Base-by-base conservation (phyloP, 2,329 filamentous ascomycete species). In the Metarhizium brunneum region DNA sequence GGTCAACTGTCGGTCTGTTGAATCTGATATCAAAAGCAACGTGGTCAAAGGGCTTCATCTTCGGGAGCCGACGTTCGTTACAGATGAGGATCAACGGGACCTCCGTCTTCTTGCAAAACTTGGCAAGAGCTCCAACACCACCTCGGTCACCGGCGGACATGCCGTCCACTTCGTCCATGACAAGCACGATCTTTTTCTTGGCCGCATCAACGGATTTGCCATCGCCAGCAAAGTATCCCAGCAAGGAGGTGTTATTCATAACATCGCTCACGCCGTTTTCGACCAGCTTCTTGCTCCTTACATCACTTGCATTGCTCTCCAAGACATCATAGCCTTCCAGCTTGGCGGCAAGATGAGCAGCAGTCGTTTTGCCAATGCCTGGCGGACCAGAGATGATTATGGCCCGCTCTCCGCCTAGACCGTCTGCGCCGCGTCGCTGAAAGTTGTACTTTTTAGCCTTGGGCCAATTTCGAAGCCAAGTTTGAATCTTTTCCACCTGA, bases 81-180 rank as follows among this genome's bases (percentile, higher is more conserved):
- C 94, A 99, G 63, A 99, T 97, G 54, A 99, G 80, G 62, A 99
- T 97, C 68, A 99, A 86, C 1, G 94, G 94, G 29, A 99, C 85
- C 63, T 94, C 85, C 0, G 92, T 94, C 77, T 95, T 96, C 74
- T 89, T 96, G 78, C 92, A 96, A 54, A 96, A 87, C 57, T 94
- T 90, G 56, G 94, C 92, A 56, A 99, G 78, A 35, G 94, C 94
- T 52, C 92, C 94, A 50, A 99, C 94, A 69, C 94, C 94, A 61
- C 94, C 94, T 58, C 94, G 86, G 68, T 99, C 94, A 67, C 94
- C 94, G 40, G 90, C 92, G 58, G 92, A 97, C 94, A 99, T 97
- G 53, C 94, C 94, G 65, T 99, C 94, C 4, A 99, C 94, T 72
- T 99, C 94, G 64, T 99, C 94, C 94, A 99, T 97, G 72, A 99